Evolutionary conservation across 306 rosid species (phyloP), one percentile per base, ranked within the genome.

Genomic region (Cucumis cinereus): DNA sequence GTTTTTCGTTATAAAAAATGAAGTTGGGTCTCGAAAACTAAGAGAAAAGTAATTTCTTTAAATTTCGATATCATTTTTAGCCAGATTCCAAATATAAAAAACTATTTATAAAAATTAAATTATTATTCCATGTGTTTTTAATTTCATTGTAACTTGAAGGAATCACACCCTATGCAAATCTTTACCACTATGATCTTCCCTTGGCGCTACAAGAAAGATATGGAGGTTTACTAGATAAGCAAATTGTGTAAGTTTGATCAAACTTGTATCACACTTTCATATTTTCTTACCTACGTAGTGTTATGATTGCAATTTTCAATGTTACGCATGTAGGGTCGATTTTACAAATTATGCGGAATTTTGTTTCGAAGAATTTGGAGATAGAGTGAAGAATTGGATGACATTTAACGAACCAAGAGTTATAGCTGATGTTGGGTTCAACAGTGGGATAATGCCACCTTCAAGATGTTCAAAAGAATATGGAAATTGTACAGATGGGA

Each of bases 161-260:
- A 54, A 88, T 91, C 68, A 90, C 89, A 74, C 98, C 98, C 15
- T 90, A 90, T 75, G 98, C 97, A 81, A 91, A 91, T 81, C 86
- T 93, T n/a, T 91, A 93, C 70, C 98, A 93, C 64, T 93, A 91
- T 85, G 98, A 93, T 79, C 96, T 93, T 81, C 98, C 98, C 53
- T 73, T 84, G 63, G 94, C 90, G 74, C 92, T 93, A 73, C 96
- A 93, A 85, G 54, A 82, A 83, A 87, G 80, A 83, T 93, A 93
- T 85, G 30, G 73, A 5, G 97, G 97, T 38, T 86, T 91, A 80
- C 76, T 93, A 38, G 83, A 85, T 77, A 85, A 77, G 82, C 60
- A 83, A 56, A 93, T 91, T 57, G 98, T 91, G 97, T 91, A 85
- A 91, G 97, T 84, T 62, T 62, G 23, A 62, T 62, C 70, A 16